Evolutionary conservation across 495 filamentous ascomycete genomes (phyloP).

Genomic region (Penicillium coffeae): DNA sequence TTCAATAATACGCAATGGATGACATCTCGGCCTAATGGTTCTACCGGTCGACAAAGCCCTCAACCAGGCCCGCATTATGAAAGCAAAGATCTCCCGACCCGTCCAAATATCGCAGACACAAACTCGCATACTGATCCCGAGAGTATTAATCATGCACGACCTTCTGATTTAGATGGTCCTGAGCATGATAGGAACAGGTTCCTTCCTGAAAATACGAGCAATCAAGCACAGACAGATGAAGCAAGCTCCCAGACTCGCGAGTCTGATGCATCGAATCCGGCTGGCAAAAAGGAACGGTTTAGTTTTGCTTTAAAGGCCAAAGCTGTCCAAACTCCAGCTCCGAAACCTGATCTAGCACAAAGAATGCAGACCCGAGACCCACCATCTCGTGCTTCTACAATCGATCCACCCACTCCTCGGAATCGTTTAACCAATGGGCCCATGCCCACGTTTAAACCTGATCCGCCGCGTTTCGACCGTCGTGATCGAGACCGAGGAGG

Average conservation of each 20-base stretch:
- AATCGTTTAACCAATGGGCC: conserved; percentile 36
- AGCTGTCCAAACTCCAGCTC: conserved; percentile 47
- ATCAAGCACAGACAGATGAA: conserved; percentile 36
- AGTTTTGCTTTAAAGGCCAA: conserved; percentile 87
- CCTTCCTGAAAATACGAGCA: conserved; percentile 22
- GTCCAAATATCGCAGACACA: conserved; percentile 30
- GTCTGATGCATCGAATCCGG: conserved; percentile 45
- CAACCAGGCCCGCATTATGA: conserved; percentile 23
- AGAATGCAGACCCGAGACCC: conserved; percentile 60
- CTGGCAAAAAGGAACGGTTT: conserved; percentile 66
- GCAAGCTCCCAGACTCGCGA: conserved; percentile 49
- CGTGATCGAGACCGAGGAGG: conserved; percentile 42
- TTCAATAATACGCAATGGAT: conserved; percentile 64
- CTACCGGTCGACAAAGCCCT: conserved; percentile 30
- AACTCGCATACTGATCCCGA: conserved; percentile 43
- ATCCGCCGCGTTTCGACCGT: conserved; percentile 38
- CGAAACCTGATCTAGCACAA: conserved; percentile 67
- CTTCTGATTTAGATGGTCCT: conserved; percentile 51
- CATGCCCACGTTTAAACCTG: conserved; percentile 39
- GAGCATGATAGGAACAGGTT: conserved; percentile 52
- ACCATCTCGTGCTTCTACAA: conserved; percentile 30
- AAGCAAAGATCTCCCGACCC: conserved; percentile 26
- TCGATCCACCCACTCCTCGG: conserved; percentile 32
- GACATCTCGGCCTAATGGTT: conserved; percentile 31
- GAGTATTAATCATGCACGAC: conserved; percentile 58